Evolutionary conservation across 495 filamentous ascomycete species (phyloP).

Genomic region (Xylona heveae): DNA sequence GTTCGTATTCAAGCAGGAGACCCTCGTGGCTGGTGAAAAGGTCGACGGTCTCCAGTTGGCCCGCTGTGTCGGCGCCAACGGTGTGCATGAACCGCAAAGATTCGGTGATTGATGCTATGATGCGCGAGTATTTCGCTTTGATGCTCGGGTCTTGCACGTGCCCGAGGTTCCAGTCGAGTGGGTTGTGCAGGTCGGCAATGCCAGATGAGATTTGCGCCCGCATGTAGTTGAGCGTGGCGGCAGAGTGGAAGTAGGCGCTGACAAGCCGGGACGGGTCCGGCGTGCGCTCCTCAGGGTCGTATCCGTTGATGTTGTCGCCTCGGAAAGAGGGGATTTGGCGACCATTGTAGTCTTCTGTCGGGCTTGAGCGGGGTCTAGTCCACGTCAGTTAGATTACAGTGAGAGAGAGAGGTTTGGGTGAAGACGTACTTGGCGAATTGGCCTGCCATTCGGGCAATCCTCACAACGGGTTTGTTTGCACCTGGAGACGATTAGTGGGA

Average conservation of each 20-base stretch:
- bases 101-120: slow-evolving; percentile 71
- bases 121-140: slow-evolving; percentile 62
- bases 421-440: slow-evolving; percentile 63
- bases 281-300: slow-evolving; percentile 40
- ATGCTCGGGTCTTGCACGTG: slow-evolving; percentile 71
- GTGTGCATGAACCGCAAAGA: slow-evolving; percentile 91
- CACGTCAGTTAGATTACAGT: neutral
- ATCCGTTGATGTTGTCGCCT: slow-evolving; percentile 92
- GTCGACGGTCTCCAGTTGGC: slow-evolving; percentile 82
- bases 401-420: neutral
- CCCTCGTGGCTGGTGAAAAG: slow-evolving; percentile 92
- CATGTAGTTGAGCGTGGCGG: slow-evolving; percentile 82
- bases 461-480: slow-evolving; percentile 76
- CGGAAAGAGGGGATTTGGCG: slow-evolving; percentile 72
- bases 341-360: slow-evolving; percentile 65
- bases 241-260: slow-evolving; percentile 86
- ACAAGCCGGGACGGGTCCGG: slow-evolving; percentile 72
- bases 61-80: slow-evolving; percentile 68
- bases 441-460: slow-evolving; percentile 88
- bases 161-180: slow-evolving; percentile 86
- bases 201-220: slow-evolving; percentile 66
- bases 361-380: slow-evolving; percentile 59
- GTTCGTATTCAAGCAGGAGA: slow-evolving; percentile 84
- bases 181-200: slow-evolving; percentile 75
- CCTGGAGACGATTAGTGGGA: slow-evolving; percentile 13